phyloP scores from a whole-genome alignment of 257 asterid species.

The Haberlea rhodopensis region DNA sequence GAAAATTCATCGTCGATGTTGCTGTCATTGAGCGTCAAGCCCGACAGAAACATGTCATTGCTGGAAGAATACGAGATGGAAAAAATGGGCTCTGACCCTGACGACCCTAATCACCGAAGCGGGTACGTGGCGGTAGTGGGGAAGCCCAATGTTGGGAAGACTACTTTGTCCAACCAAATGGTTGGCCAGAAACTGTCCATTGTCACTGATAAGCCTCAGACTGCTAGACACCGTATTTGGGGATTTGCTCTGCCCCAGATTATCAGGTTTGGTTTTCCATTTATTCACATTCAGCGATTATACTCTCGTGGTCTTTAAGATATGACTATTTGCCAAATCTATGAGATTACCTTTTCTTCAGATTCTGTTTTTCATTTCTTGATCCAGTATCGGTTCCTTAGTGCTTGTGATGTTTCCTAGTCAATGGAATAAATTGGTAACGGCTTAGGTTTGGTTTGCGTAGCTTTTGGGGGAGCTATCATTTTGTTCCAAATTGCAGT shows the following conservation, averaged over 20 bases:
- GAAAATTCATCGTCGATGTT: slow-evolving; percentile 39
- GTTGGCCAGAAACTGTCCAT: slow-evolving; percentile 88
- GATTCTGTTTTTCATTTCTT: not conserved
- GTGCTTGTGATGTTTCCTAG: too few relatives aligned
- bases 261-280: slow-evolving; percentile 68
- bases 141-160: slow-evolving; percentile 92
- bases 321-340: too few relatives aligned
- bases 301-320: too few relatives aligned
- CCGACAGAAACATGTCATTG: slow-evolving; percentile 66
- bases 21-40: slow-evolving; percentile 75
- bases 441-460: too few relatives aligned
- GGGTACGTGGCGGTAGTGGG: slow-evolving; percentile 95
- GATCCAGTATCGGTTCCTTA: too few relatives aligned
- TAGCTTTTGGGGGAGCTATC: too few relatives aligned
- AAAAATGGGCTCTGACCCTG: slow-evolving; percentile 57
- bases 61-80: slow-evolving; percentile 93
- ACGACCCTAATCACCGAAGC: slow-evolving; percentile 74
- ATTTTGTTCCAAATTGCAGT: too few relatives aligned
- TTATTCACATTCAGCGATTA: too few relatives aligned
- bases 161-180: slow-evolving; percentile 92
- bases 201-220: slow-evolving; percentile 94
- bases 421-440: too few relatives aligned
- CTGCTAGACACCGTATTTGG: slow-evolving; percentile 88
- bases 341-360: too few relatives aligned
- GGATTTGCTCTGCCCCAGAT: slow-evolving; percentile 76